phyloP scores from a whole-genome alignment of 2,329 filamentous ascomycete genomes.

The Microdochium trichocladiopsis region DNA sequence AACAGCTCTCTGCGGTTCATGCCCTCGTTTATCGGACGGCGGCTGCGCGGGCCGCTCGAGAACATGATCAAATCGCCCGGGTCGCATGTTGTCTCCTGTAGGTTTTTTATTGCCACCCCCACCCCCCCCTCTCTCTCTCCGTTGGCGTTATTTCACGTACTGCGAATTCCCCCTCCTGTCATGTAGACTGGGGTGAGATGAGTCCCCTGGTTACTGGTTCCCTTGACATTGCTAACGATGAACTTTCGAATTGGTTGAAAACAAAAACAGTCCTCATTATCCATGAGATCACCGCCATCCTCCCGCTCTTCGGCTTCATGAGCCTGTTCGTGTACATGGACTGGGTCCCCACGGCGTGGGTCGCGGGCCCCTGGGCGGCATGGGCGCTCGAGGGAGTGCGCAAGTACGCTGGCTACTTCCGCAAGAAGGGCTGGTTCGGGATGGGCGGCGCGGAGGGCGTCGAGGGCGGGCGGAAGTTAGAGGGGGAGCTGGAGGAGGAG shows the following conservation, averaged over 20 bases:
- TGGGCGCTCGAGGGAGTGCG: slow-evolving; percentile 57
- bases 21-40: background rate
- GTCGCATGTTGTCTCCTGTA: background rate
- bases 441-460: slow-evolving; percentile 33
- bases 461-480: slow-evolving; percentile 12
- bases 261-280: slow-evolving; percentile 82
- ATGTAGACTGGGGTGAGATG: too few relatives aligned
- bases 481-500: slow-evolving; percentile 9
- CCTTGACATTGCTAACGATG: background rate
- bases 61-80: background rate
- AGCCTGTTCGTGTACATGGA: slow-evolving; percentile 73
- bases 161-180: too few relatives aligned
- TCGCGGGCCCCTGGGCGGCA: slow-evolving; percentile 39
- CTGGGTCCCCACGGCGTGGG: slow-evolving; percentile 57
- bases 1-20: background rate
- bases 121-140: background rate
- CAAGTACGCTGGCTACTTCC: slow-evolving; percentile 71
- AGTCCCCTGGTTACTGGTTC: background rate
- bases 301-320: slow-evolving; percentile 70
- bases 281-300: slow-evolving; percentile 83
- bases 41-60: background rate
- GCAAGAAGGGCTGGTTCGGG: slow-evolving; percentile 74
- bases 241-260: background rate
- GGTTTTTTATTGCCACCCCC: background rate
- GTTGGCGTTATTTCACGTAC: too few relatives aligned